Percentiles rank a stretch among this genome's conserved stretches.
These are phyloP conservation scores for Stagonosporopsis chrysanthemi DNA, from an alignment of 2,329 filamentous ascomycete genomes.

Conservation along the genomic window DNA sequence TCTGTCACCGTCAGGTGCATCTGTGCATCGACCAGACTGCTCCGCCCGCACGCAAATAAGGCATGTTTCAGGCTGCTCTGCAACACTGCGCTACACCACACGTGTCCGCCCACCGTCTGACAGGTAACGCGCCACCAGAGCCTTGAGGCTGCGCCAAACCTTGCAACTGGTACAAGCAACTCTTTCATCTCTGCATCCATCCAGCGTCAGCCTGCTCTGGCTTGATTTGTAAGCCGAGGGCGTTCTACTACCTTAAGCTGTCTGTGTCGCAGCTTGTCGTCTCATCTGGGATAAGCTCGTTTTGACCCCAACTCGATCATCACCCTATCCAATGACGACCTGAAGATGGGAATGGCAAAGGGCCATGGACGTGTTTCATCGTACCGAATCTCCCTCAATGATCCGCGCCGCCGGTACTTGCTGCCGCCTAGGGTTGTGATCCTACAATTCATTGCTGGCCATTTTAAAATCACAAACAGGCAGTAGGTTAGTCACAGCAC, in stretches of 20 bases:
- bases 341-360: constrained; percentile 31
- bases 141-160: not conserved
- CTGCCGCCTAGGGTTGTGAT: constrained; percentile 14
- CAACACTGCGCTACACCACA: constrained; percentile 10
- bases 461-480: constrained; percentile 6
- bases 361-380: constrained; percentile 33
- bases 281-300: constrained; percentile 6
- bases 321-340: constrained; percentile 20
- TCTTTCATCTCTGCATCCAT: not conserved
- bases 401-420: constrained; percentile 24
- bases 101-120: constrained; percentile 13
- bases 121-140: not conserved
- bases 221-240: too few relatives aligned
- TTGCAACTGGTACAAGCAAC: not conserved
- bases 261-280: not conserved
- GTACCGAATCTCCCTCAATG: constrained; percentile 24
- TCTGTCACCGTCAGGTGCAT: constrained; percentile 12
- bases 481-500: too few relatives aligned
- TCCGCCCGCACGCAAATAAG: constrained; percentile 16
- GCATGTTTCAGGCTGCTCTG: constrained; percentile 14
- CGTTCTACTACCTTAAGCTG: not conserved
- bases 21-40: constrained; percentile 6
- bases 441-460: constrained; percentile 10
- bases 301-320: too few relatives aligned
- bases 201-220: too few relatives aligned